Evolutionary conservation across 179 eudicot genomes (phyloP).

Genomic region (Spergularia azorica): DNA sequence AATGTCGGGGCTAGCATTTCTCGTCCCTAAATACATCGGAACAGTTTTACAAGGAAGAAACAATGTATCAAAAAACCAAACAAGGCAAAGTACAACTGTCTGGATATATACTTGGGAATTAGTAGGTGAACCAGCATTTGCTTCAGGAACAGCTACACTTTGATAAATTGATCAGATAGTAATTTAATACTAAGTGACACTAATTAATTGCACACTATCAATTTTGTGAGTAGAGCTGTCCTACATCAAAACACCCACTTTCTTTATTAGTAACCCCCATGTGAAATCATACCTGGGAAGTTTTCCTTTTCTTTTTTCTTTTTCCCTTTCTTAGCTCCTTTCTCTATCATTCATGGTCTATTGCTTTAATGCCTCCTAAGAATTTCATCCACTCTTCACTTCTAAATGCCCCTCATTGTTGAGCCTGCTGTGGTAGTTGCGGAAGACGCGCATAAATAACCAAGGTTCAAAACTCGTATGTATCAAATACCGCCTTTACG

Average conservation of each 20-base stretch:
- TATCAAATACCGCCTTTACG: too few relatives aligned
- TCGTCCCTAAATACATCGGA: too few relatives aligned
- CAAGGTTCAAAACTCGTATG: too few relatives aligned
- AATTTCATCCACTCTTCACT: not conserved
- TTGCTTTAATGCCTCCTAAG: slow-evolving; percentile 12
- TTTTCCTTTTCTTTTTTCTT: not conserved
- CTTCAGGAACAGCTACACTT: not conserved
- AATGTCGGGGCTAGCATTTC: too few relatives aligned
- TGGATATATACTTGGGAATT: not conserved
- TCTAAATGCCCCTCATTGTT: slow-evolving; percentile 20
- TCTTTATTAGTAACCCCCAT: slow-evolving; percentile 37
- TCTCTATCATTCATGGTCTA: slow-evolving; percentile 19
- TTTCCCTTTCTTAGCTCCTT: slow-evolving; percentile 18
- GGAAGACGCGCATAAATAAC: too few relatives aligned
- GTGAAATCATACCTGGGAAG: slow-evolving; percentile 25
- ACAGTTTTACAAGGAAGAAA: too few relatives aligned
- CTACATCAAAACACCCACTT: slow-evolving; percentile 25
- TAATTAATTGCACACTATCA: not conserved
- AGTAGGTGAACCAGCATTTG: slow-evolving; percentile 17
- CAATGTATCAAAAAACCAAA: not conserved
- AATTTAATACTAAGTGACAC: slow-evolving; percentile 10
- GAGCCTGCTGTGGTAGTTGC: not conserved
- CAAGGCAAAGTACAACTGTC: slow-evolving; percentile 2
- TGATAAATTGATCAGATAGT: too few relatives aligned
- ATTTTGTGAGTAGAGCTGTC: slow-evolving; percentile 23